Conservation (phyloP, 768 basidiomycete species). For the Gloeopeniophorella convolvens region DNA sequence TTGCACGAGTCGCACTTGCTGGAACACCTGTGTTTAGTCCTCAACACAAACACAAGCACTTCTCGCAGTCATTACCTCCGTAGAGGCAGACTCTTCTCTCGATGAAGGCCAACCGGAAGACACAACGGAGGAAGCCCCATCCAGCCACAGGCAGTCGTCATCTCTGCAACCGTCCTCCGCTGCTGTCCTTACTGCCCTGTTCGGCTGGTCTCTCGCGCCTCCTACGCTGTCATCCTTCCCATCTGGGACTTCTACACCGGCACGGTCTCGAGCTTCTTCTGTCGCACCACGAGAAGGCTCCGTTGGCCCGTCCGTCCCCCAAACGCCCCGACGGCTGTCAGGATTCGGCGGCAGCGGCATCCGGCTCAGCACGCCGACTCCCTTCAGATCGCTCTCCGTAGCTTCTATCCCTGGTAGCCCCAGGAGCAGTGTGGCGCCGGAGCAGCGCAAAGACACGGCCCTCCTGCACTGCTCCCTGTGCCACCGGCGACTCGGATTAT, state of each 20-base stretch:
- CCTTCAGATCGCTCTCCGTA: slow-evolving; percentile 3
- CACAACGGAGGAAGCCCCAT: slow-evolving; percentile 3
- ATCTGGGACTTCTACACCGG: slow-evolving; percentile 16
- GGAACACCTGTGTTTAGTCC: slow-evolving; percentile 36
- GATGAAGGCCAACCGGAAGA: slow-evolving; percentile 24
- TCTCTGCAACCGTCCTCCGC: slow-evolving; percentile 30
- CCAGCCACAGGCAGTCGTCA: background rate
- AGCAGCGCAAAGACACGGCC: slow-evolving; percentile 23
- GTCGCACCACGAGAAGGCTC: slow-evolving; percentile 19
- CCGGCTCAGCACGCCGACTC: slow-evolving; percentile 17
- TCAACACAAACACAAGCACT: slow-evolving; percentile 50
- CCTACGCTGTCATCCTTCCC: slow-evolving; percentile 18
- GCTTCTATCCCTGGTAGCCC: slow-evolving; percentile 14
- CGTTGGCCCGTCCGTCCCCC: slow-evolving; percentile 24
- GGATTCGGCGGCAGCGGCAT: background rate
- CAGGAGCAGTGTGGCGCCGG: slow-evolving; percentile 11
- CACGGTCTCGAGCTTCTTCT: slow-evolving; percentile 23
- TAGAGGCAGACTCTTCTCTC: slow-evolving; percentile 18
- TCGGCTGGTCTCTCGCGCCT: slow-evolving; percentile 42
- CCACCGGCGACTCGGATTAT: slow-evolving; percentile 19
- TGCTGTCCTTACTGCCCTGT: slow-evolving; percentile 38
- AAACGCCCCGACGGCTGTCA: slow-evolving; percentile 18
- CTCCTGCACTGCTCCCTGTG: slow-evolving; percentile 20
- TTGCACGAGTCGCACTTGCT: background rate
- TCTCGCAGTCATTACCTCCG: slow-evolving; percentile 36